Conservation (phyloP, 2,329 filamentous ascomycete species). For the Pyrenophora teres region DNA sequence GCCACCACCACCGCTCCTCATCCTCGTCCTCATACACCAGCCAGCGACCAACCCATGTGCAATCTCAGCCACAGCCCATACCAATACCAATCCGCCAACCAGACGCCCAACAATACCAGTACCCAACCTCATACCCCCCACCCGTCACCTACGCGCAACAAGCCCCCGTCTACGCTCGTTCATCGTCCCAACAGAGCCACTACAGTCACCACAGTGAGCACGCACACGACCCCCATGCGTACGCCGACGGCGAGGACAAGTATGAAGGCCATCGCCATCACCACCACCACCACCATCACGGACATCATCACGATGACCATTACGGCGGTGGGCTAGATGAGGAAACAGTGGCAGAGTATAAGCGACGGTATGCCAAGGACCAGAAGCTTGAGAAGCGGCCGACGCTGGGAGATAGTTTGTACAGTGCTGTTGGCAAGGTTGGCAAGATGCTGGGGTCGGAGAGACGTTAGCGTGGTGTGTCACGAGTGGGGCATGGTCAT, state of each 20-base stretch:
- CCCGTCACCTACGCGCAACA: conserved; percentile 6
- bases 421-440: conserved; percentile 21
- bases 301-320: neutral
- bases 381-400: conserved; percentile 30
- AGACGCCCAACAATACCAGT: neutral
- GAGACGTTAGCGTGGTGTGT: conserved; percentile 1
- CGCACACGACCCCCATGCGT: conserved; percentile 13
- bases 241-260: conserved; percentile 11
- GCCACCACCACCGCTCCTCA: conserved; percentile 8
- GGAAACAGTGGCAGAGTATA: conserved; percentile 20
- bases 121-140: conserved; percentile 5
- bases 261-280: neutral
- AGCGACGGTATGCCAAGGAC: conserved; percentile 22
- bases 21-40: conserved; percentile 6
- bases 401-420: conserved; percentile 35
- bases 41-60: conserved; percentile 1
- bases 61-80: neutral
- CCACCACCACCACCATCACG: neutral
- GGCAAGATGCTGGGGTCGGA: conserved; percentile 14
- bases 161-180: conserved; percentile 8
- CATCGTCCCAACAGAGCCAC: conserved; percentile 9
- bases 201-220: conserved; percentile 2
- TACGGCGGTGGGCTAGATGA: conserved; percentile 17
- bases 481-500: too few species aligned
- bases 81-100: conserved; percentile 12